Conservation (phyloP, 2,329 filamentous ascomycete species). For the Microcyclospora tardicrescens region DNA sequence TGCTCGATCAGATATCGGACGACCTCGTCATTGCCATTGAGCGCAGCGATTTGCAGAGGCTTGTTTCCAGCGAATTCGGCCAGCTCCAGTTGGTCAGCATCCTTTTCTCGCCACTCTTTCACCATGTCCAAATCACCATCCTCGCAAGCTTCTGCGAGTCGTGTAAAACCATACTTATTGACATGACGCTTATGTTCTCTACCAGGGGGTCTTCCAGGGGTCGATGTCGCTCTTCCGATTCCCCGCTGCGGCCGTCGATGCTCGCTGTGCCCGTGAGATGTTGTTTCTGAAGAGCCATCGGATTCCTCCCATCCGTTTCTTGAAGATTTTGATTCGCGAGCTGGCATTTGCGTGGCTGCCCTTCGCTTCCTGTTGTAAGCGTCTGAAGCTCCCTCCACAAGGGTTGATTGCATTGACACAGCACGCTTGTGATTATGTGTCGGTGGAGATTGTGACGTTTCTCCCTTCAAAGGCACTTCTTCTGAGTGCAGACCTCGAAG, state of each 20-base stretch:
- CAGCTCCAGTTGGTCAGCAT: constrained; percentile 77
- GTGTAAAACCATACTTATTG: constrained; percentile 84
- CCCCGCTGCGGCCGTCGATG: constrained; percentile 45
- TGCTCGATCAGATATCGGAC: constrained; percentile 76
- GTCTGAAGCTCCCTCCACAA: constrained; percentile 38
- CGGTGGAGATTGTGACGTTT: constrained; percentile 49
- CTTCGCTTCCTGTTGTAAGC: constrained; percentile 15
- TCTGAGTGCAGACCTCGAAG: constrained; percentile 18
- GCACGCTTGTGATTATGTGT: constrained; percentile 48
- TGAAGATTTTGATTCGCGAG: constrained; percentile 17
- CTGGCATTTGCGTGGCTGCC: constrained; percentile 39
- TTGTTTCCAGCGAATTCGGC: constrained; percentile 95
- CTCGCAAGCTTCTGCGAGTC: constrained; percentile 79
- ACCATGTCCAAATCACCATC: constrained; percentile 70
- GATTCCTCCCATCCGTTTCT: constrained; percentile 47
- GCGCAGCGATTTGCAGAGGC: constrained; percentile 79
- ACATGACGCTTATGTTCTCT: constrained; percentile 64
- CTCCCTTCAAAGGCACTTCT: constrained; percentile 9
- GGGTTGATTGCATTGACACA: constrained; percentile 49
- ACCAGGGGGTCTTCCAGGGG: constrained; percentile 38
- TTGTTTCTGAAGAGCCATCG: constrained; percentile 34
- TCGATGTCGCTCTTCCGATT: constrained; percentile 38
- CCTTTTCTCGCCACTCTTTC: constrained; percentile 59
- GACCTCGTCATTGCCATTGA: constrained; percentile 76
- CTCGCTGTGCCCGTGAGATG: constrained; percentile 47